Evolutionary conservation across 1,284 basidiomycete species (phyloP).

Genomic region (Vanrija sp.): DNA sequence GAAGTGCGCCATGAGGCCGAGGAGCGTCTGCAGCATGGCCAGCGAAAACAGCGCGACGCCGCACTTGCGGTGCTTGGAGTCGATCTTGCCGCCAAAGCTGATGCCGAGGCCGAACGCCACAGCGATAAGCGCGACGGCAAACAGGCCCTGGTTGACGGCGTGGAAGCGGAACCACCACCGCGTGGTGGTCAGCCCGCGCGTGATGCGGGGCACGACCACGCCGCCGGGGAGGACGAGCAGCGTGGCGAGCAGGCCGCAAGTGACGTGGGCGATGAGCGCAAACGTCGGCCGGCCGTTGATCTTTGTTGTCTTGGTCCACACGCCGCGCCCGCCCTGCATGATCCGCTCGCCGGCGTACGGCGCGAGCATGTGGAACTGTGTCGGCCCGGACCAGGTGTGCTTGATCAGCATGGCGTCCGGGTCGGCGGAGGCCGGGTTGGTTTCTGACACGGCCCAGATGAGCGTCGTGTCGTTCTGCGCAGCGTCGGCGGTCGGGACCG

Average conservation of each 20-base stretch:
- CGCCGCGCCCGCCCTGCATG: too few species aligned
- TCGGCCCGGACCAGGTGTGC: constrained; percentile 42
- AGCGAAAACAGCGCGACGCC: constrained; percentile 61
- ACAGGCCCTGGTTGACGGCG: constrained; percentile 55
- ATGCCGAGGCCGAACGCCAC: constrained; percentile 48
- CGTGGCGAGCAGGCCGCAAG: constrained; percentile 57
- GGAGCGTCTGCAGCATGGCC: constrained; percentile 57
- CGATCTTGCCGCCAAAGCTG: constrained; percentile 13
- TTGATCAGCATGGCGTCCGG: constrained; percentile 50
- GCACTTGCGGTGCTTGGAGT: constrained; percentile 57
- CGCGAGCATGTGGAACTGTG: background rate
- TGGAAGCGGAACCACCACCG: constrained; percentile 58
- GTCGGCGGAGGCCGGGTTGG: constrained; percentile 50
- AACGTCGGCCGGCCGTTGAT: constrained; percentile 1
- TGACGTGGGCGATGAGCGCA: constrained; percentile 57
- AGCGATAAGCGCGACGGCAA: constrained; percentile 57
- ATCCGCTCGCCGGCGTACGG: background rate
- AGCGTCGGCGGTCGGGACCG: constrained; percentile 53
- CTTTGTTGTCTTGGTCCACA: constrained; percentile 1
- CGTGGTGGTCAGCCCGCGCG: constrained; percentile 55
- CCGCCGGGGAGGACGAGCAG: constrained; percentile 60
- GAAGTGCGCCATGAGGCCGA: constrained; percentile 62
- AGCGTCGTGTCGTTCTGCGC: constrained; percentile 46
- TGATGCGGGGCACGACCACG: constrained; percentile 58
- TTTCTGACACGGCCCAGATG: constrained; percentile 55